Conservation (phyloP, 192 early-diverging fungal genomes). For the Podochytrium sp. region DNA sequence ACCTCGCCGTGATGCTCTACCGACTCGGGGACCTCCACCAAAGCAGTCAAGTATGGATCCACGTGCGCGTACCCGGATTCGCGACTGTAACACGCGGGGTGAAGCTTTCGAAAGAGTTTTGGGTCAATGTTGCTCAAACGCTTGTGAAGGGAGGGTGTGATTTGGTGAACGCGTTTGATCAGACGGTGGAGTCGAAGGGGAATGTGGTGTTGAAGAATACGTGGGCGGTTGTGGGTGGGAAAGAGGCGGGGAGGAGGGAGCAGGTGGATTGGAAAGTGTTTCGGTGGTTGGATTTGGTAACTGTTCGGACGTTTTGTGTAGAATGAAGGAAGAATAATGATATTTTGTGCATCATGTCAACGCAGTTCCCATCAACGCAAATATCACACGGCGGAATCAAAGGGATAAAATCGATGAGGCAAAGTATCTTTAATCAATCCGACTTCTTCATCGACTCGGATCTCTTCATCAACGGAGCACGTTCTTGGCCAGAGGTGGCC, state of each 20-base stretch:
- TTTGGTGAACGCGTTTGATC: background rate
- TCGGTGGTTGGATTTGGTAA: conserved; percentile 1
- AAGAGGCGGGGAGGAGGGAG: background rate
- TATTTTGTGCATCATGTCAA: too few relatives aligned
- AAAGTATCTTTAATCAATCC: background rate
- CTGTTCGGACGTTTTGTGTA: background rate
- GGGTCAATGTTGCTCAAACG: background rate
- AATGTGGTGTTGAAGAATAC: background rate
- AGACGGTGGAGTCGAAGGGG: background rate
- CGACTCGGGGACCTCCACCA: background rate
- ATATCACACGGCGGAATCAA: too few relatives aligned
- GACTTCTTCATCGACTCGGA: background rate
- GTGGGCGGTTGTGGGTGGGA: too few relatives aligned
- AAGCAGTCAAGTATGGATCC: background rate
- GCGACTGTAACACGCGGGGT: background rate
- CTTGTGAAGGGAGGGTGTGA: background rate
- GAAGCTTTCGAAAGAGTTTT: background rate
- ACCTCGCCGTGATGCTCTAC: background rate
- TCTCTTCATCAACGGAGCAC: background rate
- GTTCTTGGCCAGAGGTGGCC: background rate
- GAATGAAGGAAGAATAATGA: too few relatives aligned
- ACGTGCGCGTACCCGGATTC: background rate
- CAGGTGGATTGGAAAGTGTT: background rate
- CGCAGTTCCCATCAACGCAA: too few relatives aligned
- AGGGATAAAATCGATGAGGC: background rate